Conservation (phyloP, 176 grass and related monocot species). For the Neostapfia colusana region DNA sequence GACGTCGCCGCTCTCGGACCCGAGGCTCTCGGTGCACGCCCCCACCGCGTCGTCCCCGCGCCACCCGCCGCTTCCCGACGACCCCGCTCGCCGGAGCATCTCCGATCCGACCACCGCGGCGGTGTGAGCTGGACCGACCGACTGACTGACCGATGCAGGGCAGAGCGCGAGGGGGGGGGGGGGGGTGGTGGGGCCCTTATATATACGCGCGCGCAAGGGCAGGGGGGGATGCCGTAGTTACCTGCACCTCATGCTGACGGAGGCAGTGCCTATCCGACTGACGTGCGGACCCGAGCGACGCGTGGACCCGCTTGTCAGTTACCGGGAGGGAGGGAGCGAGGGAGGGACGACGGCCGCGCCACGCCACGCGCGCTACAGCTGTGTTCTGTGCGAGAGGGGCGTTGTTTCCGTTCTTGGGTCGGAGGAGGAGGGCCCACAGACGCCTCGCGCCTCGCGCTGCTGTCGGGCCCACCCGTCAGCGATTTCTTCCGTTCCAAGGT, state of each 20-base stretch:
- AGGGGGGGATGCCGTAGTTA: neutral
- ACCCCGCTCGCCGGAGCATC: conserved; percentile 27
- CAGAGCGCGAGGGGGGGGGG: neutral
- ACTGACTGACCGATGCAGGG: neutral
- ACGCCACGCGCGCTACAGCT: neutral
- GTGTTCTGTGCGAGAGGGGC: too few species aligned
- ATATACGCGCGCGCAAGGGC: neutral
- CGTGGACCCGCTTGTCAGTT: neutral
- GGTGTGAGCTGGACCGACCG: neutral
- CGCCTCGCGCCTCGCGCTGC: neutral
- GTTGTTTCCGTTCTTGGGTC: neutral
- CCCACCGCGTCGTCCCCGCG: neutral
- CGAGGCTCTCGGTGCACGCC: conserved; percentile 77
- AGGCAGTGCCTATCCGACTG: neutral
- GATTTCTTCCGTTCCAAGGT: neutral
- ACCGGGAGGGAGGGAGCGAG: neutral
- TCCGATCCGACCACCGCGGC: neutral
- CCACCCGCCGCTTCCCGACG: neutral
- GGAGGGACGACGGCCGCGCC: too few species aligned
- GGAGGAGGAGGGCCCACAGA: neutral
- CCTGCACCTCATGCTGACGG: neutral
- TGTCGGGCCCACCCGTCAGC: neutral
- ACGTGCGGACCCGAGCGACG: neutral
- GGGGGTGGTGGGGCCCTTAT: too few species aligned
- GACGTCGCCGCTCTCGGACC: conserved; percentile 70